Evolutionary conservation across 1,284 basidiomycete genomes (phyloP), one percentile per base, ranked within the genome.

Genomic region (Athelia psychrophila): DNA sequence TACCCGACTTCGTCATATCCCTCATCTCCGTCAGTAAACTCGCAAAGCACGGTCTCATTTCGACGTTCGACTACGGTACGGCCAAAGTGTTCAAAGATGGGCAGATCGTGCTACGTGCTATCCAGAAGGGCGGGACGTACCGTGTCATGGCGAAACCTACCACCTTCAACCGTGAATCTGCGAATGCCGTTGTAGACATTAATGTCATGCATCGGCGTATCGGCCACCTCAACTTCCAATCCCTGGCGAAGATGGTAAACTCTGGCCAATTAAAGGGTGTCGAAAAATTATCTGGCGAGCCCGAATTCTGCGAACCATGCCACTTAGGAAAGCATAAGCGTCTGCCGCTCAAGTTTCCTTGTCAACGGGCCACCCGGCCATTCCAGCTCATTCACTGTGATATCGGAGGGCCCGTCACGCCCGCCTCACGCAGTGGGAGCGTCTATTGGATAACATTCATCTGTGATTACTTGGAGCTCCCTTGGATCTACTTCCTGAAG

Each of bases 391-490:
- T 72, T 8, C 68, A 69, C 48, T 60, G 60, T 0, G 67, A 73
- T 47, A 50, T 72, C 5, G 58, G 62, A 46, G 67, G 68, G 19
- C 69, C 59, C 3, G 55, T 69, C 23, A 56, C 55, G 24, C 58
- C 56, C 9, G 27, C 49, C 9, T 52, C 61, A 4, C 27, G 47
- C 9, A 42, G 51, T 9, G 64, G 68, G 0, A 51, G 56, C 33
- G 25, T 53, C 0, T 73, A 68, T 49, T 68, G 64, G 56, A 58
- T 69, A 10, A 54, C 63, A 1, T 69, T 73, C 42, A 60, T 64
- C 4, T 64, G 73, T 49, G 64, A 73, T 44, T 56, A 52, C 51
- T 54, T 47, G 15, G 51, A 60, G 0, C 63, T 57, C 36, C 51
- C 56, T 4, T 58, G 58, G 55, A 44, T 68, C 1, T 56, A 63